Evolutionary conservation across 73 alveolate genomes (phyloP), one percentile per base, ranked within the genome.

Genomic region (Paramecium bursaria): DNA sequence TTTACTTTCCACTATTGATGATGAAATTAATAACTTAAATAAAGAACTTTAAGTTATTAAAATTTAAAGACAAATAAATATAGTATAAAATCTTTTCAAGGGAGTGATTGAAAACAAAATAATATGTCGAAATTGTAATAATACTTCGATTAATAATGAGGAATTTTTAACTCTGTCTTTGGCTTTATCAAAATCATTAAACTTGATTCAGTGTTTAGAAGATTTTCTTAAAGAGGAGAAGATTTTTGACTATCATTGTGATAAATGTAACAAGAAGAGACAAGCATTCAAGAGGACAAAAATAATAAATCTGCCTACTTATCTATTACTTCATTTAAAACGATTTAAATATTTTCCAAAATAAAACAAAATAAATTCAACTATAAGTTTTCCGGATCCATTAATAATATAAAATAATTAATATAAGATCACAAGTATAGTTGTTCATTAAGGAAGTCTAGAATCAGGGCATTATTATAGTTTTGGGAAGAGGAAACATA

Each of bases 381-480:
- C 33, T 33, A 7, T 67, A 9, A 67, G 44, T 10, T 67, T 67
- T 19, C 22, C 46, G 21, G 15, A 39, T 1, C 60, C 33, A 67
- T 33, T 57, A 1, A 67, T 5, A 25, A 39, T 67, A 39, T 67
- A 22, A 21, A 47, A 47, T 1, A 42, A 11, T 30, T 15, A 31
- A 15, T 67, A 35, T 47, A 67, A 47, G 17, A 39, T 67, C 33
- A 42, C 21, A 11, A 57, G 82, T 25, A 39, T 67, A 3, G 27
- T 67, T 33, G 57, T 67, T 3, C 82, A 67, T 67, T 39, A n/a
- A 1, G 82, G 82, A 35, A 39, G 47, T 19, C 10, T 67, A 39
- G 82, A 67, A 35, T 67, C 33, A 42, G 82, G 82, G 4, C 82
- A 67, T 19, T 67, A 67, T 67, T 67, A 67, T 42, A 39, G 60